Percentiles rank a stretch among this genome's conserved stretches.
phyloP scores from a whole-genome alignment of 495 filamentous ascomycete genomes.

The Paragyromitra xinjiangensis region DNA sequence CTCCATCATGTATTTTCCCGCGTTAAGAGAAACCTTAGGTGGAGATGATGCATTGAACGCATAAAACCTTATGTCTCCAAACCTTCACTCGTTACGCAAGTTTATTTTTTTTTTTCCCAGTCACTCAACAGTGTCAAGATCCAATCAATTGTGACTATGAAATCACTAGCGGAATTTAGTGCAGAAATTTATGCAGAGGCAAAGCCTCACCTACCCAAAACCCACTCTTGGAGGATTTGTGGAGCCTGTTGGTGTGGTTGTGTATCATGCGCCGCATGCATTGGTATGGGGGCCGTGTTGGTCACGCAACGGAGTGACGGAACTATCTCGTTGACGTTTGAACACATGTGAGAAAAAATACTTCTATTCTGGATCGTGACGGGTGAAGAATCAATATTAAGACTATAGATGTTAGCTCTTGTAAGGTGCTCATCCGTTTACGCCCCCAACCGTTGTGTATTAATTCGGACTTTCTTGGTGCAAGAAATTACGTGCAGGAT shows the following conservation, averaged over 20 bases:
- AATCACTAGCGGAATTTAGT: conserved; percentile 25
- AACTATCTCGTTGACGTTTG: conserved; percentile 1
- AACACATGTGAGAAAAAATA: neutral
- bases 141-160: conserved; percentile 28
- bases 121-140: conserved; percentile 2
- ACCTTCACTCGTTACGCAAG: neutral
- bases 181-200: neutral
- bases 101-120: neutral
- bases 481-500: neutral
- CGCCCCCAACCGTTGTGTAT: neutral
- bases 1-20: neutral
- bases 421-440: neutral
- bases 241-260: conserved; percentile 28
- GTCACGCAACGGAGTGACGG: conserved; percentile 26
- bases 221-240: conserved; percentile 7
- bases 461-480: neutral
- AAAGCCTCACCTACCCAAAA: conserved; percentile 12
- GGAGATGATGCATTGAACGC: conserved; percentile 36
- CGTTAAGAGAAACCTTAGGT: conserved; percentile 7
- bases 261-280: conserved; percentile 35
- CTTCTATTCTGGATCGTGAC: neutral
- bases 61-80: conserved; percentile 27
- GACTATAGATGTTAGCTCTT: neutral
- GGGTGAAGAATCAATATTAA: neutral
- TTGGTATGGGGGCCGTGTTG: conserved; percentile 38